These are phyloP conservation scores for Pseudogymnoascus sp. DNA, from an alignment of 2,329 filamentous ascomycete species.

Conservation along the genomic window DNA sequence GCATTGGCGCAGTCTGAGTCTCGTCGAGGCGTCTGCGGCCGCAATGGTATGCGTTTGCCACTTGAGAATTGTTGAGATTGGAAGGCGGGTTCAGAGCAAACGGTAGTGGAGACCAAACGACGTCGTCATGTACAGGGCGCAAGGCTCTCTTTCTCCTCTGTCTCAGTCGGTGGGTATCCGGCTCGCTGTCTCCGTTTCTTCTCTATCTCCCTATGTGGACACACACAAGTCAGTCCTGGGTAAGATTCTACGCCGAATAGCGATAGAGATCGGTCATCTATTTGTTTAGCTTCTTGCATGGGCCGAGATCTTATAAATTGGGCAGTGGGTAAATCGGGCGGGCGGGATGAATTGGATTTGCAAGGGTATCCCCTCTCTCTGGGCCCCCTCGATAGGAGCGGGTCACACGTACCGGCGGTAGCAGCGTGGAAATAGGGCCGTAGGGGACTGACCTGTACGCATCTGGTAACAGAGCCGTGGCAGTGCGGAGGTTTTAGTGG, in stretches of 20 bases:
- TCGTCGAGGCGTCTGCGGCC: not conserved
- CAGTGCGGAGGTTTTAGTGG: not conserved
- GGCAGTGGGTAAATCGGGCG: not conserved
- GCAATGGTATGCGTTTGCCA: constrained; percentile 3
- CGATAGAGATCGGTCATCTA: not conserved
- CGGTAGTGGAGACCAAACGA: not conserved
- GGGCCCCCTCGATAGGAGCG: not conserved
- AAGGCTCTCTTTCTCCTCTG: not conserved
- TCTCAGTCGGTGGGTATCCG: not conserved
- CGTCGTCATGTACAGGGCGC: not conserved
- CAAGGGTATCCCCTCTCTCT: not conserved
- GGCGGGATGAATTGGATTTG: not conserved
- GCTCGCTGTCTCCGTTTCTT: not conserved
- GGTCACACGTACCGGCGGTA: constrained; percentile 4
- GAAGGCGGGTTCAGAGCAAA: not conserved
- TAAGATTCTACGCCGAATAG: not conserved
- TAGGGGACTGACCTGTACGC: not conserved
- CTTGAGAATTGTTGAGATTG: not conserved
- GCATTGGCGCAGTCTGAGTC: not conserved
- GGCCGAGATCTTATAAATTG: constrained; percentile 6
- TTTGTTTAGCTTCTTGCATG: not conserved
- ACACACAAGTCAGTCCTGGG: not conserved
- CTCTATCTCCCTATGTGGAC: not conserved
- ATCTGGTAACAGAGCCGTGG: not conserved
- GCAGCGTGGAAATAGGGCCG: not conserved